These are phyloP conservation scores for Chytridiales sp. DNA, from an alignment of 371 early-diverging fungal genomes.

Conservation along the genomic window DNA sequence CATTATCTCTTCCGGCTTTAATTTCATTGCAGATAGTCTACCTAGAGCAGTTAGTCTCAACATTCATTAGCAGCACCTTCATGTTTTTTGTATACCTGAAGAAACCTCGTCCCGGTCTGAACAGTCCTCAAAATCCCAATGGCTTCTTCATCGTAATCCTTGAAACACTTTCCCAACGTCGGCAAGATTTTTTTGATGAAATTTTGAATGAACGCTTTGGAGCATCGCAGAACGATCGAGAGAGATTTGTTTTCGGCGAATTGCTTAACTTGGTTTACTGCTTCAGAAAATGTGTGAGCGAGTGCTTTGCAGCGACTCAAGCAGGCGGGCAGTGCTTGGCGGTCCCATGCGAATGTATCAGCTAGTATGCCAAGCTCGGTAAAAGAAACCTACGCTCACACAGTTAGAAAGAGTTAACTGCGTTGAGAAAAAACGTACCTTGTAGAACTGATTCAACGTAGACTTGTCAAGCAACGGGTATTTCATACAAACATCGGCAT, in stretches of 20 bases:
- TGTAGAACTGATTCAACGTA: slow-evolving; percentile 17
- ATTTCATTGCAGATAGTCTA: slow-evolving; percentile 15
- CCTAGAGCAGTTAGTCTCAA: background rate
- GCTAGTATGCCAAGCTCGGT: too few species aligned
- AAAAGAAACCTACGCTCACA: too few species aligned
- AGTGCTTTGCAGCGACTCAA: too few species aligned
- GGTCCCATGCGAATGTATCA: too few species aligned
- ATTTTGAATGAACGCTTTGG: slow-evolving; percentile 14
- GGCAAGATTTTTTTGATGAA: slow-evolving; percentile 15
- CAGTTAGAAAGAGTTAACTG: too few species aligned
- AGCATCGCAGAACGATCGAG: slow-evolving; percentile 1
- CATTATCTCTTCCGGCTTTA: slow-evolving; percentile 10
- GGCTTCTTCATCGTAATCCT: background rate
- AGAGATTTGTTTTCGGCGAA: background rate
- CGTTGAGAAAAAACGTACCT: slow-evolving; percentile 14
- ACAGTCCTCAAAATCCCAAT: slow-evolving; percentile 3
- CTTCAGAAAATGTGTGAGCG: slow-evolving; percentile 1
- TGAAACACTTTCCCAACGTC: background rate
- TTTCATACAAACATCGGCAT: slow-evolving; percentile 13
- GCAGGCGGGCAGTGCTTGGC: too few species aligned
- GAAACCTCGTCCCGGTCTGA: slow-evolving; percentile 17
- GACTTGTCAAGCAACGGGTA: slow-evolving; percentile 17
- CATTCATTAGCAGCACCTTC: background rate
- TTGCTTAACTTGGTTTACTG: slow-evolving; percentile 9
- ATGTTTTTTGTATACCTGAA: slow-evolving; percentile 10